Evolutionary conservation across 2,329 filamentous ascomycete species (phyloP).

Genomic region (Albifimbria verrucaria): DNA sequence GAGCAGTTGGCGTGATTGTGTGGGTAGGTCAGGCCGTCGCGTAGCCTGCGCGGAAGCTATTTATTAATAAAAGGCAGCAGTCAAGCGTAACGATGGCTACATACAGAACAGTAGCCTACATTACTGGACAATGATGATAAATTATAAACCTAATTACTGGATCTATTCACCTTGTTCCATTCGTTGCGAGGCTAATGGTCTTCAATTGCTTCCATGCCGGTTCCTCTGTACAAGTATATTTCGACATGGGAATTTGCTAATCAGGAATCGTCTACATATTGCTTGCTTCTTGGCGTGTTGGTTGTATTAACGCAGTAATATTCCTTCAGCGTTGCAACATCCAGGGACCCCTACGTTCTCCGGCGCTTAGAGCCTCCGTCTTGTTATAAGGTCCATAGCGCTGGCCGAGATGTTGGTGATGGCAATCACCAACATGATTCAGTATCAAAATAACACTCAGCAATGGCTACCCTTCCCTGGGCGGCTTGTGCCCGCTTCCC

Average conservation of each 20-base stretch:
- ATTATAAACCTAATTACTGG: no score
- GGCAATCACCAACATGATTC: not conserved
- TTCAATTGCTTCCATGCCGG: no score
- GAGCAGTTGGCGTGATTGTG: not conserved
- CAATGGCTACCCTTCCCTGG: not conserved
- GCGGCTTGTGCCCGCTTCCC: not conserved
- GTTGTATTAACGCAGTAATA: not conserved
- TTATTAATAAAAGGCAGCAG: no score
- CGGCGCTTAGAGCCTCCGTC: not conserved
- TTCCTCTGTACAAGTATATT: no score
- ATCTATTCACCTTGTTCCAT: no score
- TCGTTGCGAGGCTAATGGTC: no score
- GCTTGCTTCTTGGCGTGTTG: not conserved
- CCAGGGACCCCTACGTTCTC: not conserved
- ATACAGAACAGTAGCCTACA: no score
- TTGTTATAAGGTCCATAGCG: not conserved
- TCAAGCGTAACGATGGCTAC: no score
- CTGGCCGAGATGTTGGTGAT: not conserved
- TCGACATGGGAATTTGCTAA: no score
- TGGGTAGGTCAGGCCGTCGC: not conserved
- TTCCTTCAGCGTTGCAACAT: not conserved
- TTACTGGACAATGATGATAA: no score
- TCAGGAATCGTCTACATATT: not conserved
- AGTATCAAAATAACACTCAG: not conserved
- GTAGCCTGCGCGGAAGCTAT: no score